Evolutionary conservation across 768 basidiomycete species (phyloP), one percentile per base, ranked within the genome.

Genomic region (Tylopilus balloui): DNA sequence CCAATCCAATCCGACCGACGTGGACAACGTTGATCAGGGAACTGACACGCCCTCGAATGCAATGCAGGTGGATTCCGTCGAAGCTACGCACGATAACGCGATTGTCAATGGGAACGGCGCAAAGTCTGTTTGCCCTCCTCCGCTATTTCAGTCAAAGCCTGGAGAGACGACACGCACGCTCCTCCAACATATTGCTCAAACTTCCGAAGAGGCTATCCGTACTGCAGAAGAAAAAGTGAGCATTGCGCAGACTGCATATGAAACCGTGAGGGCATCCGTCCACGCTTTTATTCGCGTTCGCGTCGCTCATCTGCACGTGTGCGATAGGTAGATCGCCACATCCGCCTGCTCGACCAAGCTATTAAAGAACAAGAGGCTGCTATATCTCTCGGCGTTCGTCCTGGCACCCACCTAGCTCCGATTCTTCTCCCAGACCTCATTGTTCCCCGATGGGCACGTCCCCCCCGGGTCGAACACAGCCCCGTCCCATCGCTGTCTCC

Each of bases 201-300:
- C 83, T 8, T 71, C 77, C 12, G 84, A 85, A 58, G 80, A 84
- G 52, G 64, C 80, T 1, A 65, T 84, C 10, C 77, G 80, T 4
- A 76, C 80, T 4, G 79, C 81, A 11, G 84, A 88, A 52, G 89
- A 92, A 64, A 91, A 91, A 62, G 77, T 86, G 25, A 87, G 81
- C 55, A 73, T 91, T 15, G 84, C 88, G 3, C 78, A 80, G 55
- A 77, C 86, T 10, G 79, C 81, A 21, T 79, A 80, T 56, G 84
- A 88, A 57, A 80, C 82, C 29, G 89, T 89, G 61, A 51, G 81
- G 61, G 28, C 17, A 24, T 17, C 25, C 15, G 10, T 31, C 14
- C 44, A 41, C 29, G 9, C 36, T 23, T 25, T 42, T 8, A n/a
- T 12, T 12, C 7, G 25, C 21, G 14, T 21, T 11, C 5, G n/a